These are phyloP conservation scores for Trichosporon ovoides DNA, from an alignment of 1,284 basidiomycete genomes.

Conservation along the genomic window DNA sequence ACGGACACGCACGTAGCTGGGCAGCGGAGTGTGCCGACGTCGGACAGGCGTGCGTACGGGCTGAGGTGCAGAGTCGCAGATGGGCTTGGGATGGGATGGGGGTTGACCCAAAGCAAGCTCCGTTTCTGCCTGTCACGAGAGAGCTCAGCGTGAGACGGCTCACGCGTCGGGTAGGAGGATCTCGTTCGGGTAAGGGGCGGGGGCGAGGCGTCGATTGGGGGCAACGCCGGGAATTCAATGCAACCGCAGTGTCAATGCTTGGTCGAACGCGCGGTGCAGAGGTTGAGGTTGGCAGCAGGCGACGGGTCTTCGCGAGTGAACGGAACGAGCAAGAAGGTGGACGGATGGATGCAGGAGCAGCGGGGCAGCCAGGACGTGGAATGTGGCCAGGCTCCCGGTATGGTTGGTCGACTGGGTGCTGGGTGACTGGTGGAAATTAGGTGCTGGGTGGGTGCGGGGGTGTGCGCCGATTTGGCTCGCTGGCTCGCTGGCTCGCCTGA, in stretches of 20 bases:
- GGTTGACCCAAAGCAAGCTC: background rate
- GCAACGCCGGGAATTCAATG: background rate
- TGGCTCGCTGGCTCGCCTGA: background rate
- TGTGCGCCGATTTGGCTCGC: background rate
- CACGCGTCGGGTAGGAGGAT: background rate
- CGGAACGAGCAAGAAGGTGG: constrained; percentile 3
- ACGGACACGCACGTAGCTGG: constrained; percentile 1
- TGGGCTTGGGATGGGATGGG: background rate
- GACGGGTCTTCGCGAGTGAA: background rate
- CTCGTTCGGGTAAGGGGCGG: background rate
- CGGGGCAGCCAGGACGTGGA: constrained; percentile 5
- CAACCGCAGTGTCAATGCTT: background rate
- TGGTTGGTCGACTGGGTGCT: background rate
- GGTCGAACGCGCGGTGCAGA: background rate
- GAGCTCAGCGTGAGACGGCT: background rate
- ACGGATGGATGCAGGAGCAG: background rate
- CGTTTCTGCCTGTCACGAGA: background rate
- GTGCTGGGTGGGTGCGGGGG: no score
- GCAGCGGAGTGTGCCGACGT: background rate
- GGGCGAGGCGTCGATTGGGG: background rate
- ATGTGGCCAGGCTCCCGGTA: constrained; percentile 1
- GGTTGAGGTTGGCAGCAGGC: background rate
- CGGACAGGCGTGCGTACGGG: constrained; percentile 1
- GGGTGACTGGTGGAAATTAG: background rate
- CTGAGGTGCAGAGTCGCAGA: background rate